These are phyloP conservation scores for Postia placenta DNA, from an alignment of 768 basidiomycete species.

Conservation along the genomic window DNA sequence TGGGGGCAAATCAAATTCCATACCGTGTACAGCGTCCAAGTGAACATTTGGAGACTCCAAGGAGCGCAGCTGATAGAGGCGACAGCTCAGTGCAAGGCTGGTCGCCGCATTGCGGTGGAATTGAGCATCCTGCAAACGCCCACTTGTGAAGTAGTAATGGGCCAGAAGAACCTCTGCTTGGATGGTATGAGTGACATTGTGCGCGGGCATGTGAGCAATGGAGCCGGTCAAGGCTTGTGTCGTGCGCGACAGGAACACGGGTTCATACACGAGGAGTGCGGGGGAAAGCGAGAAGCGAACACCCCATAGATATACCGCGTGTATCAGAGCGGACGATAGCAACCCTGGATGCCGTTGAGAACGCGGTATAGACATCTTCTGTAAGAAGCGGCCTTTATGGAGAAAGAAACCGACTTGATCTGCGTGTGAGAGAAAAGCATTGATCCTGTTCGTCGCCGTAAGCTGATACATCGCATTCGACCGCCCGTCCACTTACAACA, in stretches of 20 bases:
- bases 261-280: constrained; percentile 18
- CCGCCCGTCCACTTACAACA: constrained; percentile 7
- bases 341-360: constrained; percentile 11
- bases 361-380: constrained; percentile 5
- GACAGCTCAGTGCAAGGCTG: constrained; percentile 23
- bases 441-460: constrained; percentile 35
- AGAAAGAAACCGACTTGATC: constrained; percentile 66
- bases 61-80: constrained; percentile 21
- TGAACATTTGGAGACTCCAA: constrained; percentile 1
- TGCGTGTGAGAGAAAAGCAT: constrained; percentile 52
- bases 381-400: constrained; percentile 38
- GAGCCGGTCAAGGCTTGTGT: constrained; percentile 34
- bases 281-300: constrained; percentile 15
- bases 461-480: background rate
- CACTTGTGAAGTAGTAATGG: constrained; percentile 22
- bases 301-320: constrained; percentile 30
- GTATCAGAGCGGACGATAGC: constrained; percentile 34
- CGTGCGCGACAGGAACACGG: constrained; percentile 39
- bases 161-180: constrained; percentile 29
- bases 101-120: constrained; percentile 26
- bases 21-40: constrained; percentile 1
- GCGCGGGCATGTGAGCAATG: constrained; percentile 27
- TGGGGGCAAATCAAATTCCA: constrained; percentile 1
- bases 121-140: constrained; percentile 24
- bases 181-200: constrained; percentile 28